These are phyloP conservation scores for Pachysandra terminalis DNA, from an alignment of 164 flowering plant genomes.

Conservation along the genomic window DNA sequence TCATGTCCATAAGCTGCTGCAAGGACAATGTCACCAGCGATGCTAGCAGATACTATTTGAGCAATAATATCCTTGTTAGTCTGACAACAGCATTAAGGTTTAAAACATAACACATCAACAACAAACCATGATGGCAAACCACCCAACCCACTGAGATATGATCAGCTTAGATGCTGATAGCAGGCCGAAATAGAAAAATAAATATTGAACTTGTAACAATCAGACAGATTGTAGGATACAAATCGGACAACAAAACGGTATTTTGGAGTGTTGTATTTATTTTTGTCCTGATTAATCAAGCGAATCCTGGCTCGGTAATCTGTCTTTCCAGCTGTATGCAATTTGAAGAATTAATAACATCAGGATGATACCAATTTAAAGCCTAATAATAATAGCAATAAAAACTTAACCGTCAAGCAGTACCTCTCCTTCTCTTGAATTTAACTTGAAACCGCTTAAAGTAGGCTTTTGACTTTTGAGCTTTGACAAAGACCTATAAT, in stretches of 20 bases:
- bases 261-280: slow-evolving; percentile 90
- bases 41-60: slow-evolving; percentile 73
- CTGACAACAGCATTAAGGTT: slow-evolving; percentile 42
- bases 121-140: background rate
- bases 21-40: slow-evolving; percentile 81
- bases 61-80: slow-evolving; percentile 79
- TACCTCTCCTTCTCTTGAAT: slow-evolving; percentile 55
- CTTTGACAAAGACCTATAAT: slow-evolving; percentile 42
- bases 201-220: background rate
- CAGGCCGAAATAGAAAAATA: background rate
- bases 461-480: slow-evolving; percentile 46
- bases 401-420: background rate
- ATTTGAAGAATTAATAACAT: background rate
- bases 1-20: slow-evolving; percentile 84
- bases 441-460: slow-evolving; percentile 52
- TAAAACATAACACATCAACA: background rate
- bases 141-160: background rate
- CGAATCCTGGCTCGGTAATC: slow-evolving; percentile 87
- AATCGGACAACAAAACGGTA: slow-evolving; percentile 83
- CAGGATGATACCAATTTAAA: background rate
- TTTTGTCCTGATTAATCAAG: slow-evolving; percentile 86
- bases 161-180: background rate
- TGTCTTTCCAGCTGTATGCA: slow-evolving; percentile 76
- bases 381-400: background rate
- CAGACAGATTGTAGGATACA: slow-evolving; percentile 43